phyloP scores from a whole-genome alignment of 495 filamentous ascomycete species.

The Aspergillus sclerotioniger region DNA sequence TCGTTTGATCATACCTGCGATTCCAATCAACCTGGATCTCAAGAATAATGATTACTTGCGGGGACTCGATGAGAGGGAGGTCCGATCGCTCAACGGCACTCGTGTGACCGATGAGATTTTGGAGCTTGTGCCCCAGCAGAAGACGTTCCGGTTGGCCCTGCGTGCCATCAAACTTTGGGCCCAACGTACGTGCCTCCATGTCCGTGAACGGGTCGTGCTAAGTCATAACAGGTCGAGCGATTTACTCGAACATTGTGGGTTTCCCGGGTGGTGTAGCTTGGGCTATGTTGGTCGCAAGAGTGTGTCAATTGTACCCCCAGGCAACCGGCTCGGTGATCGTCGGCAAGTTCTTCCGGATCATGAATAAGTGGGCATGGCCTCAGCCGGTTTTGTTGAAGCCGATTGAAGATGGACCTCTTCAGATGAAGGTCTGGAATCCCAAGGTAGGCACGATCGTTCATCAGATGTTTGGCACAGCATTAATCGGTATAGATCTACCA shows the following conservation, averaged over 20 bases:
- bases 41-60: constrained; percentile 80
- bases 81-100: constrained; percentile 88
- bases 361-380: constrained; percentile 91
- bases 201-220: constrained; percentile 4
- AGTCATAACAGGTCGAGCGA: constrained; percentile 59
- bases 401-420: constrained; percentile 78
- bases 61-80: constrained; percentile 79
- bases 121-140: constrained; percentile 80
- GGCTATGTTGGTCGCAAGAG: constrained; percentile 93
- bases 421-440: constrained; percentile 92
- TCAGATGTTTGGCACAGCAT: not conserved
- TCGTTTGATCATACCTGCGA: constrained; percentile 65
- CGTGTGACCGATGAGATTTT: constrained; percentile 91
- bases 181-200: constrained; percentile 55
- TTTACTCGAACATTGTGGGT: constrained; percentile 93
- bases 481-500: constrained; percentile 62
- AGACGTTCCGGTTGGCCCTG: constrained; percentile 81
- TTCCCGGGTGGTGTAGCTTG: constrained; percentile 97
- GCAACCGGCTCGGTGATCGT: constrained; percentile 83
- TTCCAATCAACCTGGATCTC: constrained; percentile 70
- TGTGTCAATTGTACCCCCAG: constrained; percentile 96
- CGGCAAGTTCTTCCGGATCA: constrained; percentile 88
- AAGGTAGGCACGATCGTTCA: constrained; percentile 51
- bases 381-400: constrained; percentile 83
- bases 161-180: constrained; percentile 96